phyloP scores from a whole-genome alignment of 225 moss, liverwort and hornwort genomes.

The Antitrichia curtipendula region DNA sequence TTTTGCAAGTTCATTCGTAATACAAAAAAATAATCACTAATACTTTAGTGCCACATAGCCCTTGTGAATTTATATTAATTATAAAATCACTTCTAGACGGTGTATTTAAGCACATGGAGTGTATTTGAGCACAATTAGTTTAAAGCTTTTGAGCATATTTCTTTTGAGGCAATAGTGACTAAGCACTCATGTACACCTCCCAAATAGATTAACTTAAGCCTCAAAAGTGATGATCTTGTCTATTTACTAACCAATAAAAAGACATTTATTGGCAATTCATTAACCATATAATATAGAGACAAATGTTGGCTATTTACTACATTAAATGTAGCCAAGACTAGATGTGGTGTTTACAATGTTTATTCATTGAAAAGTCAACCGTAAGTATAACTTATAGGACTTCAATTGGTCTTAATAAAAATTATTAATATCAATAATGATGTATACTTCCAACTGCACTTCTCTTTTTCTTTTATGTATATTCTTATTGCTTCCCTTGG shows the following conservation, averaged over 20 bases:
- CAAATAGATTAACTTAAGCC: not conserved
- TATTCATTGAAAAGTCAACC: not conserved
- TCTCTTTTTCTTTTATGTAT: not conserved
- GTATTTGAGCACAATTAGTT: not conserved
- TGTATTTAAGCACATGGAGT: not conserved
- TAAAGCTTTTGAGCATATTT: not conserved
- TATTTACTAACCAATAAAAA: not conserved
- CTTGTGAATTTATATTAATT: not conserved
- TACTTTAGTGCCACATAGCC: not conserved
- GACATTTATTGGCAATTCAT: not conserved
- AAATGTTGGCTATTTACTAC: not conserved
- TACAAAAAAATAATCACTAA: accelerated
- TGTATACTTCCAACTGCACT: not conserved
- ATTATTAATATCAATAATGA: too few species aligned
- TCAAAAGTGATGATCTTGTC: not conserved
- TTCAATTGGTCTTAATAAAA: not conserved
- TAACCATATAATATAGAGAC: not conserved
- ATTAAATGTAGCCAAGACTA: not conserved
- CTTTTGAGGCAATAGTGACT: not conserved
- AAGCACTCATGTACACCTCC: accelerated
- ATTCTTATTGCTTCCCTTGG: not conserved
- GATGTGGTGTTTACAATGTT: not conserved
- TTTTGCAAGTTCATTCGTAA: not conserved
- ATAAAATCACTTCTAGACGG: accelerated
- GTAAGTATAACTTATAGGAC: not conserved